Conservation (phyloP, 805 yeast genomes). For the Candida takata region DNA sequence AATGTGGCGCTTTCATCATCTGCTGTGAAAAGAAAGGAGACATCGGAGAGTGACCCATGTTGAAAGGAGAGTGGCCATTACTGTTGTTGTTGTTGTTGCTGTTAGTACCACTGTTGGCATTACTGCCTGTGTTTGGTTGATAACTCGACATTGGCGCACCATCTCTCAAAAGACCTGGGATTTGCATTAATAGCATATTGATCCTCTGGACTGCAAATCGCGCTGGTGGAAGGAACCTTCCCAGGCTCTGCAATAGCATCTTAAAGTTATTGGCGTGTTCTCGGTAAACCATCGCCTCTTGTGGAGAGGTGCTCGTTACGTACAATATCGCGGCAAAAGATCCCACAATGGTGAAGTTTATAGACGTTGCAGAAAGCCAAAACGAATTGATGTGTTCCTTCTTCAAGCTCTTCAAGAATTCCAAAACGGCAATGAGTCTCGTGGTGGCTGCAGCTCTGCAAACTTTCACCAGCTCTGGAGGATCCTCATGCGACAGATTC, state of each 20-base stretch:
- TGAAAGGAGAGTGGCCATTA: slow-evolving; percentile 7
- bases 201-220: slow-evolving; percentile 65
- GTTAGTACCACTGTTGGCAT: neutral
- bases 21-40: slow-evolving; percentile 13
- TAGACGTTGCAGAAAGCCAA: slow-evolving; percentile 81
- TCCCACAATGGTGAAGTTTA: slow-evolving; percentile 77
- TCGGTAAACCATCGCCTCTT: slow-evolving; percentile 58
- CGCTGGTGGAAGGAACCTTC: slow-evolving; percentile 74
- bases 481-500: slow-evolving; percentile 37
- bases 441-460: slow-evolving; percentile 85
- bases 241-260: slow-evolving; percentile 65
- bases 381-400: slow-evolving; percentile 82
- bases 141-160: slow-evolving; percentile 2
- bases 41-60: slow-evolving; percentile 10
- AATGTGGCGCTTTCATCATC: slow-evolving; percentile 13
- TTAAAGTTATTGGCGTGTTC: slow-evolving; percentile 71
- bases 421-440: slow-evolving; percentile 64
- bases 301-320: slow-evolving; percentile 54
- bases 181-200: slow-evolving; percentile 63
- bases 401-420: slow-evolving; percentile 49
- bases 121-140: neutral
- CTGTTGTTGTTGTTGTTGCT: slow-evolving; percentile 3
- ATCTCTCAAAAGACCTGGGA: slow-evolving; percentile 47
- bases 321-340: slow-evolving; percentile 79
- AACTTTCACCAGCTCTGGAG: slow-evolving; percentile 50